A percentile compares a stretch with the other conserved stretches of the same genome.
These are phyloP conservation scores for barrel medic (Medicago truncatula) DNA, from an alignment of 306 rosid genomes.

Conservation along the genomic window DNA sequence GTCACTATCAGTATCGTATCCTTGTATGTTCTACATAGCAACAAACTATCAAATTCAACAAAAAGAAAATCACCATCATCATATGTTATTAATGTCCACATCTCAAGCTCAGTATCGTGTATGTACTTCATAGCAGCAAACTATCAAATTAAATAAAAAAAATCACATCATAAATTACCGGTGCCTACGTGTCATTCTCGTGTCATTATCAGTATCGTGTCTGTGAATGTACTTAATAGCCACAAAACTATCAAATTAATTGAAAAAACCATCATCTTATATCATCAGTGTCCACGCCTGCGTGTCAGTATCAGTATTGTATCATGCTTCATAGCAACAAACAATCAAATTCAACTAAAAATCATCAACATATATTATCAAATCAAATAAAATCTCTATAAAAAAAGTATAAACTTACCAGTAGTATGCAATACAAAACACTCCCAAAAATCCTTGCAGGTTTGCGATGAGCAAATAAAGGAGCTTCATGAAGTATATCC, in stretches of 20 bases:
- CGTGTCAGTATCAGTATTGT: background rate
- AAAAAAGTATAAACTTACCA: constrained; percentile 57
- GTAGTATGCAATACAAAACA: constrained; percentile 71
- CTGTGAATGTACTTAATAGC: too few relatives aligned
- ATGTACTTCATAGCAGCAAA: too few relatives aligned
- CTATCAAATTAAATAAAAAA: too few relatives aligned
- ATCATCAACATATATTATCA: background rate
- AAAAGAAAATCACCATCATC: background rate
- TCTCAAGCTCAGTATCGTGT: too few relatives aligned
- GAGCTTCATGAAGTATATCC: constrained; percentile 95
- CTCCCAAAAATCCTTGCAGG: constrained; percentile 82
- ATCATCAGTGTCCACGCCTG: background rate
- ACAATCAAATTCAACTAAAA: constrained; percentile 21
- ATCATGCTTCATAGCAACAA: background rate
- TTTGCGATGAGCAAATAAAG: constrained; percentile 87
- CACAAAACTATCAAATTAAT: too few relatives aligned
- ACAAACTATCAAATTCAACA: background rate
- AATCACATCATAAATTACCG: background rate
- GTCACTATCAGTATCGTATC: too few relatives aligned
- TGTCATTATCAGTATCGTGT: too few relatives aligned
- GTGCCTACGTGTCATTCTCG: background rate
- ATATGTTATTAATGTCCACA: background rate
- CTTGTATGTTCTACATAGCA: background rate
- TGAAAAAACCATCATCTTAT: too few relatives aligned
- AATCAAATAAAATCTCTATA: constrained; percentile 27